Base-by-base conservation (phyloP, 1,284 basidiomycete species). In the Takashimella koratensis region DNA sequence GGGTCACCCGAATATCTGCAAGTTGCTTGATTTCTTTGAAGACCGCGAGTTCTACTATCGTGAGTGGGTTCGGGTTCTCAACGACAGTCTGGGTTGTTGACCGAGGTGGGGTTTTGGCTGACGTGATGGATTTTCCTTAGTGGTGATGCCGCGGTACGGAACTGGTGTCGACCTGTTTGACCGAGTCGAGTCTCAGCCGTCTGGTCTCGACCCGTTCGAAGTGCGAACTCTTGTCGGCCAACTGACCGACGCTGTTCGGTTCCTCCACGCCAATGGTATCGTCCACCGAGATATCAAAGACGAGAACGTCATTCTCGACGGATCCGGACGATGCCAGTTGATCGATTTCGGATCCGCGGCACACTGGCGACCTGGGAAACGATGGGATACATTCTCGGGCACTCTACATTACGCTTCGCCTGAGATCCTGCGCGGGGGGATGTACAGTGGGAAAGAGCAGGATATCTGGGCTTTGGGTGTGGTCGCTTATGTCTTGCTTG, bases 391-490 rank as follows among this genome's bases (percentile, higher is more conserved):
- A 20, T 97, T 97, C 76, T 64, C 74, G 65, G 78, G 62, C 54
- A 94, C 91, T n/a, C 78, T 94, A 64, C 90, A 94, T 75, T 98
- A 98, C 68, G 96, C 95, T 25, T 92, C 90, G 1, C 95, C 96
- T 39, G 95, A 98, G 76, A 98, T 98, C 55, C 77, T 98, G 47
- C 86, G 90, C 20, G 95, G 95, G 10, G 92, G 96, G 70, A 84
- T 90, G 56, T 98, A 98, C 72, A 82, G 87, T 52, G 95, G 95
- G 42, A 95, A 94, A 73, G 92, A 95, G 70, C 94, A 98, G 76
- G 95, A 98, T 65, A 86, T 98, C 0, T 98, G 95, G 95, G 95
- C 95, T 1, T 88, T 96, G 54, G 95, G 95, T n/a, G 93, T 98
- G 11, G 90, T 98, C 16, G 90, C 87, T 11, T 98, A 94, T 72